phyloP scores from a whole-genome alignment of 2,329 filamentous ascomycete genomes.

The Aspergillus luchuensis region DNA sequence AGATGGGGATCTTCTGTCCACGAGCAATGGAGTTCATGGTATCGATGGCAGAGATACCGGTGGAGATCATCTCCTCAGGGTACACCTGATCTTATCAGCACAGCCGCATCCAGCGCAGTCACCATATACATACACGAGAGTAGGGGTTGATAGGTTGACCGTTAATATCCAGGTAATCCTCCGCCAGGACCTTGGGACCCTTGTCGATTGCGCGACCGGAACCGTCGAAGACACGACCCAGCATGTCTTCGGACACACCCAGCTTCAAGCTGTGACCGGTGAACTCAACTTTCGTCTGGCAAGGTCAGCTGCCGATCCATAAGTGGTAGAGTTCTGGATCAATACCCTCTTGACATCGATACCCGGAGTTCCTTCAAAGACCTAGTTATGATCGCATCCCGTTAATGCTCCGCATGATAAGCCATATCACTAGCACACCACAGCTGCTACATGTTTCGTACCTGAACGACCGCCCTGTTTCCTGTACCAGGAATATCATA shows the following conservation, averaged over 20 bases:
- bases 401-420: constrained; percentile 25
- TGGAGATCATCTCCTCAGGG: constrained; percentile 99
- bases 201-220: constrained; percentile 98
- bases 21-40: constrained; percentile 98
- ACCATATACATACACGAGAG: constrained; percentile 68
- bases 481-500: constrained; percentile 54
- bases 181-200: constrained; percentile 94
- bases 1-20: constrained; percentile 99
- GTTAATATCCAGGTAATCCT: constrained; percentile 99
- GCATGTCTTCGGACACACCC: constrained; percentile 98
- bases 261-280: constrained; percentile 96
- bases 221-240: constrained; percentile 97
- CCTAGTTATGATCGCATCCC: constrained; percentile 55
- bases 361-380: constrained; percentile 95
- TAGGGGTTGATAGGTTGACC: constrained; percentile 98
- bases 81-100: constrained; percentile 67
- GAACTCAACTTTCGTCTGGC: constrained; percentile 93
- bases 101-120: neutral
- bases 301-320: constrained; percentile 16
- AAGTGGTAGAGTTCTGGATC: neutral
- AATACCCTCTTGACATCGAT: constrained; percentile 97
- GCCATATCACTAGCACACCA: constrained; percentile 4
- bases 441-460: constrained; percentile 46
- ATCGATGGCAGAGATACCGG: constrained; percentile 98
- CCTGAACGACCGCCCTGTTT: constrained; percentile 92